Base-by-base conservation (phyloP, 2,329 filamentous ascomycete species). In the Claviceps sp. region DNA sequence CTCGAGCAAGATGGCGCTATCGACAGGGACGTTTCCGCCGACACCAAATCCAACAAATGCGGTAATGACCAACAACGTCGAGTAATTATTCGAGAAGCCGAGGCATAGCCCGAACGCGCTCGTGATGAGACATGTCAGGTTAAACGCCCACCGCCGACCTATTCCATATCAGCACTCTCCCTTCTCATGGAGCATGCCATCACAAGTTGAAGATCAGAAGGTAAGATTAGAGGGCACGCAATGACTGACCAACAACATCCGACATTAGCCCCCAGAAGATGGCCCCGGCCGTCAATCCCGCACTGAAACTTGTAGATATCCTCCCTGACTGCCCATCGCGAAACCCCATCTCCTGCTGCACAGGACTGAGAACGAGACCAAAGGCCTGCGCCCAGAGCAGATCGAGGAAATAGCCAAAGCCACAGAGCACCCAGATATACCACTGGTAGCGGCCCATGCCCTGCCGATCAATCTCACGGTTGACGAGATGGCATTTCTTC, bases 381-480 rank as follows among this genome's bases (percentile, higher is more conserved):
- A 81, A 78, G 0, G 74, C 77, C 56, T 80, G 77, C 3, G 77
- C 75, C 75, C 76, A 81, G 47, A 78, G 65, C 24, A 80, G 62
- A 56, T 81, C 78, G 40, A 81, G 67, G 42, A 78, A 62, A 58
- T 78, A 78, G 1, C 76, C 76, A 38, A 77, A 73, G 38, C 76
- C 76, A 55, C 75, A 78, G 0, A 78, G 62, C 3, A 62, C 58
- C 74, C 74, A 78, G 47, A 74, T 65, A 56, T 67, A 73, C 72
- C 72, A 76, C 56, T 78, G 74, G 54, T 77, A 78, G 50, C 62
- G 64, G 3, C 74, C 75, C 72, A 78, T 76, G 41, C 75, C 75
- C 55, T 75, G 71, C 40, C 60, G 56, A 52, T 78, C 73, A 53
- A 78, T 73, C 60, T 77, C 75, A 11, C 63, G 64, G 55, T 67